Base-by-base conservation (phyloP, 1,284 basidiomycete species). In the Sporisorium reilianum region DNA sequence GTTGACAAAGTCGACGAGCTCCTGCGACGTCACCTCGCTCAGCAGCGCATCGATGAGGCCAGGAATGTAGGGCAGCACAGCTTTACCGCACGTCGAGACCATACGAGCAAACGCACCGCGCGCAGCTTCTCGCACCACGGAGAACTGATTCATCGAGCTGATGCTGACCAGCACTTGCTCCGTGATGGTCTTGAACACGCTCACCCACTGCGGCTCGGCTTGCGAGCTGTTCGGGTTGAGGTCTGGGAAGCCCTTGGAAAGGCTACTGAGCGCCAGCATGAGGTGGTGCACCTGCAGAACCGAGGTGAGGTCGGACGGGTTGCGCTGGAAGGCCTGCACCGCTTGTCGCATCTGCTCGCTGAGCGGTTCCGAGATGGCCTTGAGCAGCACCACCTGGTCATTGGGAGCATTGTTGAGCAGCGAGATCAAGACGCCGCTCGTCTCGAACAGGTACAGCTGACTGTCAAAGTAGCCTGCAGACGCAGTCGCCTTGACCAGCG, bases 361-460 rank as follows among this genome's bases (percentile, higher is more conserved):
- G 30, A 97, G 87, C 0, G 95, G 95, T 41, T 91, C 90, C 36
- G 93, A 91, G 61, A 95, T 88, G 0, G 92, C 92, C 66, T 85
- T 77, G 42, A 84, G 67, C 28, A 95, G 86, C 16, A 88, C 86
- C 8, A 91, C 88, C 75, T 93, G 92, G 77, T 92, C 90, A n/a
- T 91, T 89, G 0, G 88, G 86, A 9, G 87, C 86, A 64, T 89
- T 90, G 84, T 87, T 91, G 40, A 94, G 87, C 46, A 94, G 86
- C 20, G 93, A 93, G 58, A 94, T 89, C 41, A 99, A 88, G 22
- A 90, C 91, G 16, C 97, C 97, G 44, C 91, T 89, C 0, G 94
- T 91, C 86, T 99, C 97, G 84, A 95, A 99, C 10, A 99, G 89
- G 84, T 99, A 95, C 11, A 98, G 88, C 85, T 99, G 97, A 34